A percentile compares a stretch with the other conserved stretches of the same genome.
Conservation (phyloP, 805 yeast species). For the Metschnikowia similis region DNA sequence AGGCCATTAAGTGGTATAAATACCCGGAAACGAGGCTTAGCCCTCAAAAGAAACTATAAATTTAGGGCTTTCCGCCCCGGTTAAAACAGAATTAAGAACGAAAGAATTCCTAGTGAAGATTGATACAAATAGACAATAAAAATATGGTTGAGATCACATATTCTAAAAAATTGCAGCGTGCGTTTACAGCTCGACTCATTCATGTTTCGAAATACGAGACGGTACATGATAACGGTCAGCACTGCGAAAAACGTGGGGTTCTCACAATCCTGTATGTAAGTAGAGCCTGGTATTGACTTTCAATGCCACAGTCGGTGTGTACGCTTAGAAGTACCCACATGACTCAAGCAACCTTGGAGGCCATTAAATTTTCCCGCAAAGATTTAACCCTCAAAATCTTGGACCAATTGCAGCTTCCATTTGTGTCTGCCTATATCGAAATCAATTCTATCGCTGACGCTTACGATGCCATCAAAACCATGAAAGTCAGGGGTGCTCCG, state of each 20-base stretch:
- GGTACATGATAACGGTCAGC: background rate
- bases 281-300: background rate
- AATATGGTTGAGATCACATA: no score
- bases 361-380: constrained; percentile 59
- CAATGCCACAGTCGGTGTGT: background rate
- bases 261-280: constrained; percentile 3
- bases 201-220: background rate
- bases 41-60: no score
- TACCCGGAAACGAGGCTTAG: no score
- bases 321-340: background rate
- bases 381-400: constrained; percentile 51
- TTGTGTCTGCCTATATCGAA: constrained; percentile 62
- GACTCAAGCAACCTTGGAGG: constrained; percentile 38
- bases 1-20: no score
- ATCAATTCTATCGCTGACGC: constrained; percentile 70
- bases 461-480: constrained; percentile 71
- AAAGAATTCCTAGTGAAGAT: no score
- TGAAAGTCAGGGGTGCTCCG: constrained; percentile 98
- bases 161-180: no score
- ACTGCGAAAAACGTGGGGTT: constrained; percentile 1
- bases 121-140: no score
- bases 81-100: no score
- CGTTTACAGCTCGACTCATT: no score
- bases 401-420: constrained; percentile 83
- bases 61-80: no score